Conservation (phyloP, 1,139 yeast genomes). For the Yamadazyma spencermartinsiae region DNA sequence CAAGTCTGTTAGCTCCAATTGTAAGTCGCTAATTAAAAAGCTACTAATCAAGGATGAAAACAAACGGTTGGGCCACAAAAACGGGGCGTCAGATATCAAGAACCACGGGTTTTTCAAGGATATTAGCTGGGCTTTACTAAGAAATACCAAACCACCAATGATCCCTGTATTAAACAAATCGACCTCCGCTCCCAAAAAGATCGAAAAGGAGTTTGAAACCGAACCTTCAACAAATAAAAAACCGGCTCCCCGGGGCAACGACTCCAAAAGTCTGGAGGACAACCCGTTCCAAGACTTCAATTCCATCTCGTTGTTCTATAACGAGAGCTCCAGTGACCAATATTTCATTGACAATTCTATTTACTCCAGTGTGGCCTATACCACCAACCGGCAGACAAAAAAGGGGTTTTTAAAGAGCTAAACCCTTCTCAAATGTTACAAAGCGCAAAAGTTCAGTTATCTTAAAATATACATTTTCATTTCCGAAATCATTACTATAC, state of each 20-base stretch:
- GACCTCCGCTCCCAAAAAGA: constrained; percentile 23
- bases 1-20: constrained; percentile 59
- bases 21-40: constrained; percentile 79
- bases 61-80: constrained; percentile 83
- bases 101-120: constrained; percentile 86
- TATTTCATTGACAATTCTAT: constrained; percentile 38
- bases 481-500: constrained; percentile 1
- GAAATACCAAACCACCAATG: constrained; percentile 94
- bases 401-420: constrained; percentile 14
- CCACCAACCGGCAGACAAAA: constrained; percentile 37
- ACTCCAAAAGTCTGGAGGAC: constrained; percentile 15
- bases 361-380: constrained; percentile 68
- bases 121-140: constrained; percentile 90
- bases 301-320: constrained; percentile 86
- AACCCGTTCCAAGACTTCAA: constrained; percentile 90
- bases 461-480: constrained; percentile 2
- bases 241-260: constrained; percentile 18
- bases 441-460: no score
- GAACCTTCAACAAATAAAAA: constrained; percentile 10
- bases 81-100: constrained; percentile 94
- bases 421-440: no score
- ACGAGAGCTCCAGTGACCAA: constrained; percentile 35
- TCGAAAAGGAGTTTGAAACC: constrained; percentile 35
- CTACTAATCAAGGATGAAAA: constrained; percentile 84
- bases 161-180: constrained; percentile 76